A percentile compares a stretch with the other conserved stretches of the same genome.
phyloP scores from a whole-genome alignment of 1,139 yeast species.

The Pichia kudriavzevii region DNA sequence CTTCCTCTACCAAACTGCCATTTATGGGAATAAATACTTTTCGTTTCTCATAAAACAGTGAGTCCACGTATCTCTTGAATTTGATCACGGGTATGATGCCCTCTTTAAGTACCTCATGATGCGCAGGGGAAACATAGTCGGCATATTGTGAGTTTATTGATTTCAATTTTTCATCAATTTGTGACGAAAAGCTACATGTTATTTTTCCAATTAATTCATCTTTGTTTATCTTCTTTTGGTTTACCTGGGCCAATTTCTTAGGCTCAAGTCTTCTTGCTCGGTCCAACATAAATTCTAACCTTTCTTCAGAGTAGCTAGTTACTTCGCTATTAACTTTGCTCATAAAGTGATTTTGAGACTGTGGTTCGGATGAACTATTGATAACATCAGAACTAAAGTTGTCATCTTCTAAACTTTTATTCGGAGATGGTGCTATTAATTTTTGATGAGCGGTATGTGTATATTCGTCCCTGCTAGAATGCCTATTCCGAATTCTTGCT shows the following conservation, averaged over 20 bases:
- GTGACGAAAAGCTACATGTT: slow-evolving; percentile 29
- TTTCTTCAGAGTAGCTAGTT: slow-evolving; percentile 10
- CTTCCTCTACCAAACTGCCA: slow-evolving; percentile 36
- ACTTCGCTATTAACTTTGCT: slow-evolving; percentile 6
- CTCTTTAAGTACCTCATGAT: slow-evolving; percentile 22
- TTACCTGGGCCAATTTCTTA: slow-evolving; percentile 41
- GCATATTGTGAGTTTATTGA: slow-evolving; percentile 20
- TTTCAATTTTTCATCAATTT: slow-evolving; percentile 18
- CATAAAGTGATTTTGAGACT: slow-evolving; percentile 1
- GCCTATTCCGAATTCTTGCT: too few relatives aligned
- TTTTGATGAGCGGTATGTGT: too few relatives aligned
- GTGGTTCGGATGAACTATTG: slow-evolving; percentile 4
- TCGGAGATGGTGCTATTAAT: too few relatives aligned
- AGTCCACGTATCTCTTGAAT: slow-evolving; percentile 27
- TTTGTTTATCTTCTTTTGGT: slow-evolving; percentile 40
- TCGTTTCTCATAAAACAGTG: slow-evolving; percentile 37
- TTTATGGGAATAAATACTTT: slow-evolving; percentile 50
- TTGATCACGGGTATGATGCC: slow-evolving; percentile 27
- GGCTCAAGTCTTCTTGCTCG: slow-evolving; percentile 16
- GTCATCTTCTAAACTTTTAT: too few relatives aligned
- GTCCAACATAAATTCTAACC: slow-evolving; percentile 19
- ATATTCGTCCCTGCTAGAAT: too few relatives aligned
- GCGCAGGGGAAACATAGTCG: slow-evolving; percentile 25
- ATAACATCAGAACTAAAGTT: slow-evolving; percentile 4
- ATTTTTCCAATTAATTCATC: slow-evolving; percentile 47